phyloP scores from a whole-genome alignment of 2,329 filamentous ascomycete genomes.

The Pezicula rhizophila region DNA sequence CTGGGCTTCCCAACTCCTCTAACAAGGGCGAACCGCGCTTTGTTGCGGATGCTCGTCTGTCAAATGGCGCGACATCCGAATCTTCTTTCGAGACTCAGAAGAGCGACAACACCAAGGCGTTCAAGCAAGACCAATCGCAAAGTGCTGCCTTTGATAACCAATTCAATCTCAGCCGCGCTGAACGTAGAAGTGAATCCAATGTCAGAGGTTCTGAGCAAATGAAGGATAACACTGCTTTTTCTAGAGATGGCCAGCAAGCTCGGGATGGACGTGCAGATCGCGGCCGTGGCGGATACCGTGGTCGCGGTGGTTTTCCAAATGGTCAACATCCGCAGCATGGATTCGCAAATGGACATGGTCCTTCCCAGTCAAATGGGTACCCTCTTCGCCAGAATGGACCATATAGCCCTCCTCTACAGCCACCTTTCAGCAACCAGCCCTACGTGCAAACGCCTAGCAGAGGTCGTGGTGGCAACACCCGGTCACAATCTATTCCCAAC shows the following conservation, averaged over 20 bases:
- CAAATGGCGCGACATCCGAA: slow-evolving; percentile 29
- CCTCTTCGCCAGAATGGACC: slow-evolving; percentile 21
- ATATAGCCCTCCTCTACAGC: slow-evolving; percentile 32
- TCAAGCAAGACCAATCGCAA: slow-evolving; percentile 14
- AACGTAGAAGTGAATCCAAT: slow-evolving; percentile 26
- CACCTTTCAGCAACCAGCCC: slow-evolving; percentile 25
- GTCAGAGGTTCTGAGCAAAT: slow-evolving; percentile 20
- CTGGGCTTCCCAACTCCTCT: slow-evolving; percentile 1
- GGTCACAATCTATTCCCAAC: slow-evolving; percentile 57
- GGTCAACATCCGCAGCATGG: slow-evolving; percentile 26
- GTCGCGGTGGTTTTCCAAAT: slow-evolving; percentile 33
- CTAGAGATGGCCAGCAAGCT: slow-evolving; percentile 20
- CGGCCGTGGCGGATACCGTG: slow-evolving; percentile 38
- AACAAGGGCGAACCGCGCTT: slow-evolving; percentile 17
- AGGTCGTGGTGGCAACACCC: slow-evolving; percentile 40
- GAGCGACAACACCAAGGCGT: slow-evolving; percentile 12
- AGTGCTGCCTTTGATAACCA: slow-evolving; percentile 17
- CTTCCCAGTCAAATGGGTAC: slow-evolving; percentile 22
- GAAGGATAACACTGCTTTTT: slow-evolving; percentile 19
- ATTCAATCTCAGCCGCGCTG: slow-evolving; percentile 16
- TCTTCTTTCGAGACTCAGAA: slow-evolving; percentile 10
- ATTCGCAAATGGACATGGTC: slow-evolving; percentile 34
- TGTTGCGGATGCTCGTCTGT: slow-evolving; percentile 24
- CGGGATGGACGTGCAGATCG: slow-evolving; percentile 33
- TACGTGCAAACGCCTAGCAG: slow-evolving; percentile 27